Conservation (phyloP, 73 alveolate genomes). For the Paramecium sexaurelia region DNA sequence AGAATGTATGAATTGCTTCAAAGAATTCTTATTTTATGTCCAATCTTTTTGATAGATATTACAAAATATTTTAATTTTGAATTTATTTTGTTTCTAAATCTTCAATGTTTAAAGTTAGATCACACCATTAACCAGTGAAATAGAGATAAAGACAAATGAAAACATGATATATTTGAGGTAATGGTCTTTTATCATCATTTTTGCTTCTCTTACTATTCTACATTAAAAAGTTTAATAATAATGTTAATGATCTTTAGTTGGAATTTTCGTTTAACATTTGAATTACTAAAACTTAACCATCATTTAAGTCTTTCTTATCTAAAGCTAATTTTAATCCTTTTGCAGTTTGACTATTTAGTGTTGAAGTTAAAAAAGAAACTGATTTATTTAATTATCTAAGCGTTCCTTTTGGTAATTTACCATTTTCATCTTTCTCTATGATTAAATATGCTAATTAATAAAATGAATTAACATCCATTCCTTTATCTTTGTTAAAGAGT, state of each 20-base stretch:
- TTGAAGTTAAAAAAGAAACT: slow-evolving; percentile 46
- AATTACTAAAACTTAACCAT: slow-evolving; percentile 11
- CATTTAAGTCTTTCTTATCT: slow-evolving; percentile 1
- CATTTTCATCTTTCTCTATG: slow-evolving; percentile 10
- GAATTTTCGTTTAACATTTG: slow-evolving; percentile 49
- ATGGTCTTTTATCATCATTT: slow-evolving; percentile 21
- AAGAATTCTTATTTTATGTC: slow-evolving; percentile 26
- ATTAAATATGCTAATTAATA: slow-evolving; percentile 26
- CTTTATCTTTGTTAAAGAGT: slow-evolving; percentile 12
- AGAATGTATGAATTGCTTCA: slow-evolving; percentile 51
- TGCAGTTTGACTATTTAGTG: background rate
- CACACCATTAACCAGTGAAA: slow-evolving; percentile 13
- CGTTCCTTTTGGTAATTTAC: slow-evolving; percentile 27
- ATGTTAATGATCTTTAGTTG: slow-evolving; percentile 5
- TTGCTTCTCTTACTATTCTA: slow-evolving; percentile 47
- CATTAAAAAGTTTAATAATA: background rate
- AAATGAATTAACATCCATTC: slow-evolving; percentile 32
- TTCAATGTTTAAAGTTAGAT: background rate
- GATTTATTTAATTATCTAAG: slow-evolving; percentile 33
- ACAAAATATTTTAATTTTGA: background rate
- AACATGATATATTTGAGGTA: slow-evolving; percentile 17
- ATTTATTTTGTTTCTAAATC: background rate
- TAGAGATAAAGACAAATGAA: slow-evolving; percentile 31
- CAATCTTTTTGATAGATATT: slow-evolving; percentile 16
- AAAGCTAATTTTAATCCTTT: background rate